Evolutionary conservation across 2,329 filamentous ascomycete species (phyloP).

Genomic region (Alternaria gansuensis): DNA sequence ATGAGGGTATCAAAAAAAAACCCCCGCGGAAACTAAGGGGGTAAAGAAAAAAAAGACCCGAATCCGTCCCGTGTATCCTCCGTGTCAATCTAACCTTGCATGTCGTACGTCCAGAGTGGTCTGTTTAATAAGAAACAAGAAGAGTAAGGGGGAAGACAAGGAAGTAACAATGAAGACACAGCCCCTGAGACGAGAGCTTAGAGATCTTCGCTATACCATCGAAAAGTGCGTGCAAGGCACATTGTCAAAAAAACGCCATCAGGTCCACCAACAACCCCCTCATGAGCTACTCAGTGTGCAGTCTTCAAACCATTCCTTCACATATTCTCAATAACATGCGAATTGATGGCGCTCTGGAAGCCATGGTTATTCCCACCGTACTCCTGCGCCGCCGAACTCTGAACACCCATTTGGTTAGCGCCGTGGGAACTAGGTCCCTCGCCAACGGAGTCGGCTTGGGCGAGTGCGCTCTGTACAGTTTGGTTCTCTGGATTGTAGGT

Average conservation of each 20-base stretch:
- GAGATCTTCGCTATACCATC: neutral
- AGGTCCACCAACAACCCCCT: neutral
- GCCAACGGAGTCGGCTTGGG: conserved; percentile 60
- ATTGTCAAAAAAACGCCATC: neutral
- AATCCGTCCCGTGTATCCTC: neutral
- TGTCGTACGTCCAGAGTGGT: neutral
- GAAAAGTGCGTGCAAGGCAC: neutral
- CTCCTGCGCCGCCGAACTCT: conserved; percentile 41
- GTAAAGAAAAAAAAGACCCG: no score
- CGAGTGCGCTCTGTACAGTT: conserved; percentile 65
- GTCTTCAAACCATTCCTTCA: conserved; percentile 50
- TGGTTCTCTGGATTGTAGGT: conserved; percentile 32
- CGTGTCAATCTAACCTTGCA: neutral
- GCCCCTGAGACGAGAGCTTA: neutral
- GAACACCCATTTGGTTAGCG: conserved; percentile 22
- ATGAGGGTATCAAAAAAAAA: conserved; percentile 23
- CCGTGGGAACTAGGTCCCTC: conserved; percentile 64
- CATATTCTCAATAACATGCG: conserved; percentile 85
- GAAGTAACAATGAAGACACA: neutral
- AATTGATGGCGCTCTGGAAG: conserved; percentile 83
- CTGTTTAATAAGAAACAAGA: neutral
- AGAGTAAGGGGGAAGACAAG: neutral
- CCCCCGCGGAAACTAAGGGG: neutral
- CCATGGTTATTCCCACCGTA: conserved; percentile 58
- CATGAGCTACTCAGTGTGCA: neutral